phyloP scores from a whole-genome alignment of 2,329 filamentous ascomycete species.

The Alternaria triticimaculans region DNA sequence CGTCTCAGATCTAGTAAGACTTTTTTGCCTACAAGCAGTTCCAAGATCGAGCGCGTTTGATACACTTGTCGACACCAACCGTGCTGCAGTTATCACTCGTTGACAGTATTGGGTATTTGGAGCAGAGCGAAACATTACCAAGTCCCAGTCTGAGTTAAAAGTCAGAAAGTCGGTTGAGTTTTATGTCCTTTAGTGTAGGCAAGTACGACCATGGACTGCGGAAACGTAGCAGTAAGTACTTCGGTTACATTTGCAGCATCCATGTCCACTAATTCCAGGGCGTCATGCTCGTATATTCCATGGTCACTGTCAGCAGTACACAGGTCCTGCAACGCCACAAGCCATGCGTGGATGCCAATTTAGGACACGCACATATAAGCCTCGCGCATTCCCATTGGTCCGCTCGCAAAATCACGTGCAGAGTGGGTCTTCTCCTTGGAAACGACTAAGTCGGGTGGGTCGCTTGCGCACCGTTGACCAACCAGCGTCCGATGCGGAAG shows the following conservation, averaged over 20 bases:
- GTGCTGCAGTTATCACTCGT: too few species aligned
- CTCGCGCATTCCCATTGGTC: slow-evolving; percentile 1
- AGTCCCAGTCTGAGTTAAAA: too few species aligned
- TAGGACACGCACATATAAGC: background rate
- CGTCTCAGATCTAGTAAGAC: background rate
- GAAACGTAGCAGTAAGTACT: too few species aligned
- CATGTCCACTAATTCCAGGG: background rate
- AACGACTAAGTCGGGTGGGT: background rate
- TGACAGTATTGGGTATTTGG: too few species aligned
- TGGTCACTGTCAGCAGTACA: background rate
- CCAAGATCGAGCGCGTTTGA: background rate
- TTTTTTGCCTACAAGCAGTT: background rate
- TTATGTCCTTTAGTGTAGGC: too few species aligned
- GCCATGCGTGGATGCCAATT: background rate
- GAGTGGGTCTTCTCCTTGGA: background rate
- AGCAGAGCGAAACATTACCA: too few species aligned
- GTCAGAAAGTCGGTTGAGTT: too few species aligned
- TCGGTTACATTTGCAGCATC: background rate
- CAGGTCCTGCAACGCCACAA: background rate
- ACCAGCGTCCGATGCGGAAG: background rate
- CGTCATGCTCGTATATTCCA: background rate
- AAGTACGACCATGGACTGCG: too few species aligned
- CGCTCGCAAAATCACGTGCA: slow-evolving; percentile 15
- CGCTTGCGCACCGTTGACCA: background rate
- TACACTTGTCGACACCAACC: background rate